These are phyloP conservation scores for Tolypocladium cylindrosporum DNA, from an alignment of 2,329 filamentous ascomycete species.

Conservation along the genomic window DNA sequence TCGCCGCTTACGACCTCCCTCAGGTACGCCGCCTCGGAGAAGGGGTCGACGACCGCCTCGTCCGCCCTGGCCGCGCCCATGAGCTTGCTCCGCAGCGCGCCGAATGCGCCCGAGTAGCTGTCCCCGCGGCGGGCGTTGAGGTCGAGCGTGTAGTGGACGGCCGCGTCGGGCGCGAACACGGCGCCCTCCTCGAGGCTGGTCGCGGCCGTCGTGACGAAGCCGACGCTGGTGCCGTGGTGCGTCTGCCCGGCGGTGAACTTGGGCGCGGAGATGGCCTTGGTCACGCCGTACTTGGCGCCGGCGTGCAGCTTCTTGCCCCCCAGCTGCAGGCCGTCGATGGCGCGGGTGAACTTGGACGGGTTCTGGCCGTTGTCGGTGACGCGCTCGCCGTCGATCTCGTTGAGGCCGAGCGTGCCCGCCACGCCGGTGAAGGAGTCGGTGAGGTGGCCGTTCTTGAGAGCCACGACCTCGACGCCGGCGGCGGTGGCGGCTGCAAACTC, in stretches of 20 bases:
- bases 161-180: constrained; percentile 43
- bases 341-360: constrained; percentile 42
- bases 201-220: constrained; percentile 41
- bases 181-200: constrained; percentile 36
- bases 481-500: constrained; percentile 29
- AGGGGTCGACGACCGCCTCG: constrained; percentile 26
- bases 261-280: constrained; percentile 47
- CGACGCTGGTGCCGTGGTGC: constrained; percentile 47
- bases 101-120: constrained; percentile 45
- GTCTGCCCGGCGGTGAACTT: constrained; percentile 29
- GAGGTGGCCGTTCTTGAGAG: constrained; percentile 50
- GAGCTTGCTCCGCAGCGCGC: constrained; percentile 40
- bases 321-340: constrained; percentile 44
- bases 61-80: constrained; percentile 34
- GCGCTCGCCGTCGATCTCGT: constrained; percentile 50
- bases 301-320: constrained; percentile 45
- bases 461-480: constrained; percentile 26
- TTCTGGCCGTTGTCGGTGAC: constrained; percentile 41
- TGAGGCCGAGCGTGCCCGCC: constrained; percentile 49
- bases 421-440: constrained; percentile 51
- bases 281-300: constrained; percentile 46
- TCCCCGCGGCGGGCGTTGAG: constrained; percentile 25
- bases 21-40: constrained; percentile 39
- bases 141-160: constrained; percentile 49
- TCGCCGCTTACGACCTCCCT: constrained; percentile 43